Base-by-base conservation (phyloP, 805 yeast genomes). In the Blastobotrys attinorum region DNA sequence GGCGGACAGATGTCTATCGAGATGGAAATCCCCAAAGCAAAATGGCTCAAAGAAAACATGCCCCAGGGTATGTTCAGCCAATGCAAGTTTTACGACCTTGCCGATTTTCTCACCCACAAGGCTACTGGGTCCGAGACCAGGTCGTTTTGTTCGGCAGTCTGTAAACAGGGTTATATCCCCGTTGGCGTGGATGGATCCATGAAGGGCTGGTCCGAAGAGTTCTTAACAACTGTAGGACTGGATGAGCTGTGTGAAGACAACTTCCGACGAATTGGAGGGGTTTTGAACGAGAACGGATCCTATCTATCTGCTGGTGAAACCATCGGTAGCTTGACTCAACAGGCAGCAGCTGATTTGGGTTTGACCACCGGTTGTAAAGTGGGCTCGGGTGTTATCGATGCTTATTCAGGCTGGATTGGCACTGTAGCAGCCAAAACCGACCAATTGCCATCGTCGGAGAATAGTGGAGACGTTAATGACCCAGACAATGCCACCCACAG, bases 391-490 rank as follows among this genome's bases (percentile, higher is more conserved):
- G 95, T 92, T 31, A 92, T 92, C 59, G 98, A 92, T 62, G 97
- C 97, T 4, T 92, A 92, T 60, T 95, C 97, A 3, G 98, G 98
- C 37, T 92, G 97, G 97, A 77, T 92, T 44, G 98, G 98, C 45
- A 92, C 97, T 1, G 96, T 90, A 47, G 98, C 97, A 22, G 95
- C 95, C 1, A 79, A 80, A 53, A 79, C 87, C 3, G 85, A 82
- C 50, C n/a, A n/a, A n/a, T n/a, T n/a, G n/a, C n/a, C n/a, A n/a
- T 58, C 66, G 3, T 69, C 58, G 20, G 60, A 72, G 23, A 54
- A 48, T 40, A 39, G 37, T 4, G 47, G 37, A 11, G 32, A 25
- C 4, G 37, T 40, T 23, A 40, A 43, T 20, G 52, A 42, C 27
- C 36, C 39, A 22, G 48, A 49, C 46, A 71, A 70, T 47, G 78